Evolutionary conservation across 306 rosid species (phyloP).

Genomic region (Prunus persica): DNA sequence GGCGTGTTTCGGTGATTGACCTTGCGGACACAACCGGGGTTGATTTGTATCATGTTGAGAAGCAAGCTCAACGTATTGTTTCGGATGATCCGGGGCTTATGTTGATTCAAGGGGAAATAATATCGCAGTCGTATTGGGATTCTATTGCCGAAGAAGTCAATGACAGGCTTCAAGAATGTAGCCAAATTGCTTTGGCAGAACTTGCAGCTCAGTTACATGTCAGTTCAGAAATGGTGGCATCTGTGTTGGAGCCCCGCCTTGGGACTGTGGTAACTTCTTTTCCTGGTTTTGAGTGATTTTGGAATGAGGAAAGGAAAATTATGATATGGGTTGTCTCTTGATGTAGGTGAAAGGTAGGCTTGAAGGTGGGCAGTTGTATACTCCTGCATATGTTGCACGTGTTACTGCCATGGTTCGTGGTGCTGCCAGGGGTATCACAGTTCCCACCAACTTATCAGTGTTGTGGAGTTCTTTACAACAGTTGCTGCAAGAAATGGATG

Average conservation of each 20-base stretch:
- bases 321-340: constrained; percentile 16
- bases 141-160: constrained; percentile 80
- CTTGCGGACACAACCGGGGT: constrained; percentile 81
- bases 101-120: constrained; percentile 84
- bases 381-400: constrained; percentile 96
- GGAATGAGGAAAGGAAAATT: constrained; percentile 1
- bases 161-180: constrained; percentile 95
- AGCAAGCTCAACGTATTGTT: constrained; percentile 59
- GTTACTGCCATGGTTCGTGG: constrained; percentile 94
- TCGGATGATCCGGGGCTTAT: constrained; percentile 55
- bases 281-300: constrained; percentile 17
- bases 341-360: constrained; percentile 94
- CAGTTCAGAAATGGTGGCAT: constrained; percentile 72
- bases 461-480: constrained; percentile 86
- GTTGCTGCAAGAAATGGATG: constrained; percentile 81
- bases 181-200: constrained; percentile 89
- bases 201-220: constrained; percentile 81
- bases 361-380: constrained; percentile 95
- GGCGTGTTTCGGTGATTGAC: constrained; percentile 83
- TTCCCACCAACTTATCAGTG: constrained; percentile 71
- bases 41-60: constrained; percentile 86
- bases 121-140: constrained; percentile 85
- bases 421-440: constrained; percentile 73
- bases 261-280: constrained; percentile 62
- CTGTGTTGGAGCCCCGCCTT: constrained; percentile 81